Conservation (phyloP, 2,329 filamentous ascomycete species). For the Paecilomyces sp. region DNA sequence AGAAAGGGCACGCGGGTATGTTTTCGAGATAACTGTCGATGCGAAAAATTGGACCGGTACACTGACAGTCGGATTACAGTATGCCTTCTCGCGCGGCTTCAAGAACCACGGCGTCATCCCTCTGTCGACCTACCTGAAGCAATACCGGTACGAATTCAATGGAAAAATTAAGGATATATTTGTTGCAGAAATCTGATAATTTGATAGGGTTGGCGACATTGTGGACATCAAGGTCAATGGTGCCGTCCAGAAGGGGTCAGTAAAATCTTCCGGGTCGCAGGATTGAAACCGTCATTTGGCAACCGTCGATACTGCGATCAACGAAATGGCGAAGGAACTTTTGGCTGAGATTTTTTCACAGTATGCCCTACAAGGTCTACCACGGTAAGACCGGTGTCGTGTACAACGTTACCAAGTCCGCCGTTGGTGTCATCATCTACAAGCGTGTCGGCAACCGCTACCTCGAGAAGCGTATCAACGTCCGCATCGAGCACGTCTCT, state of each 20-base stretch:
- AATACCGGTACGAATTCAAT: constrained; percentile 65
- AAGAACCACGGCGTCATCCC: constrained; percentile 92
- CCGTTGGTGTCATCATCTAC: constrained; percentile 98
- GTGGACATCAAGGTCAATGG: constrained; percentile 99
- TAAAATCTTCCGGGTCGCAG: constrained; percentile 20
- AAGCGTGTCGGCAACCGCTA: constrained; percentile 99
- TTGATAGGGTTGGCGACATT: constrained; percentile 82
- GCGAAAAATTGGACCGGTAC: constrained; percentile 7
- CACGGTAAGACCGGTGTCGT: constrained; percentile 97
- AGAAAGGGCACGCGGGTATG: constrained; percentile 76
- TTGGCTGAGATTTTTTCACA: constrained; percentile 35
- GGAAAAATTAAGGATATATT: constrained; percentile 7
- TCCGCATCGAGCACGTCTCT: constrained; percentile 94
- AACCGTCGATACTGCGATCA: background rate
- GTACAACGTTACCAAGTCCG: constrained; percentile 98
- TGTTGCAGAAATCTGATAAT: constrained; percentile 38
- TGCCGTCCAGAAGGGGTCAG: constrained; percentile 96
- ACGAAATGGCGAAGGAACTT: constrained; percentile 9
- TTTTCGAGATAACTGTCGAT: constrained; percentile 21
- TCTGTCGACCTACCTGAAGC: constrained; percentile 87
- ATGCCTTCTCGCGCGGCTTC: constrained; percentile 91
- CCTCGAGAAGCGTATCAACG: constrained; percentile 99
- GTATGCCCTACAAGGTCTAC: constrained; percentile 99
- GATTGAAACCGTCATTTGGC: background rate
- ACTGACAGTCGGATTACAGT: constrained; percentile 45